Evolutionary conservation across 352 stramenopile species (phyloP).

Genomic region (Pythium volutum): DNA sequence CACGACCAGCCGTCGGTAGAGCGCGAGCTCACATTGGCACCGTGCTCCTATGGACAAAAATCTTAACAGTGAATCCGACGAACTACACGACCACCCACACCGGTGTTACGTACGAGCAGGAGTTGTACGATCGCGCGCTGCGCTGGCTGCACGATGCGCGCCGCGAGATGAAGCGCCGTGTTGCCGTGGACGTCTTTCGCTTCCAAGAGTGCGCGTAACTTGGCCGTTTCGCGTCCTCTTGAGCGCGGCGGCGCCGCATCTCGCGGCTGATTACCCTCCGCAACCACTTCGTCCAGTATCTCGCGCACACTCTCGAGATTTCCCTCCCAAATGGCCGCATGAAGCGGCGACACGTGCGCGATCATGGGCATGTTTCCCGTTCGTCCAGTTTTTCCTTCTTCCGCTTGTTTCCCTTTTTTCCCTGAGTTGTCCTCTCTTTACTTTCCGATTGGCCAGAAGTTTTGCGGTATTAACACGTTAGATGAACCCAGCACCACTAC

Average conservation of each 20-base stretch:
- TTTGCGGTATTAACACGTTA: neutral
- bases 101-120: slow-evolving; percentile 34
- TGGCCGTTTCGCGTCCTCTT: neutral
- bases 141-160: slow-evolving; percentile 56
- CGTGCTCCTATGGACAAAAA: slow-evolving; percentile 29
- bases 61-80: neutral
- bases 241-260: neutral
- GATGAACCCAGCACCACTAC: neutral
- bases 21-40: slow-evolving; percentile 31
- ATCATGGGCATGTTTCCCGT: slow-evolving; percentile 8
- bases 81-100: neutral
- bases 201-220: slow-evolving; percentile 44
- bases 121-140: slow-evolving; percentile 61
- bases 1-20: slow-evolving; percentile 69
- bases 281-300: slow-evolving; percentile 25
- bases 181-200: slow-evolving; percentile 59
- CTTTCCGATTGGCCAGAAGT: neutral
- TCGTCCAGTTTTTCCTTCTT: too few species aligned
- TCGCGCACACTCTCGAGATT: slow-evolving; percentile 33
- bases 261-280: neutral
- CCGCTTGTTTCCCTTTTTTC: neutral
- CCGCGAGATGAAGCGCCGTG: slow-evolving; percentile 68
- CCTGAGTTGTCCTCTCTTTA: neutral
- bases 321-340: slow-evolving; percentile 73
- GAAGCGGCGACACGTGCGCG: slow-evolving; percentile 34